Percentiles rank a stretch among this genome's conserved stretches.
Conservation (phyloP, 2,329 filamentous ascomycete species). For the Plectosphaerella cucumerina region DNA sequence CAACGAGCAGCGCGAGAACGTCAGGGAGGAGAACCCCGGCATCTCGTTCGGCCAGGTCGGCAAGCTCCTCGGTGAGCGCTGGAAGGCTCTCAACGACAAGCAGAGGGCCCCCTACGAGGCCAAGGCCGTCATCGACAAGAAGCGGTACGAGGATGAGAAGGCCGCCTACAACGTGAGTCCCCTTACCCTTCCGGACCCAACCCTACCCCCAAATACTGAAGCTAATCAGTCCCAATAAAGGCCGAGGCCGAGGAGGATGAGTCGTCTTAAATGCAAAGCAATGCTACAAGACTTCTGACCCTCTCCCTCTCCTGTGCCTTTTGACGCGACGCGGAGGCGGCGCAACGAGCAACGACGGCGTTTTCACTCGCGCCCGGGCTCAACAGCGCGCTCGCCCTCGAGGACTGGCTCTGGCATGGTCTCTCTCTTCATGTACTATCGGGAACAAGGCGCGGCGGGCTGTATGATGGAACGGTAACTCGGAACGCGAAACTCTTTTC, state of each 20-base stretch:
- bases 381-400: not conserved
- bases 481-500: not conserved
- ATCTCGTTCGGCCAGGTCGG: conserved; percentile 98
- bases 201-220: conserved; percentile 5
- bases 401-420: not conserved
- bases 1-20: conserved; percentile 98
- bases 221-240: conserved; percentile 33
- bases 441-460: conserved; percentile 26
- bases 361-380: not conserved
- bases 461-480: conserved; percentile 35
- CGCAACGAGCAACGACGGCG: not conserved
- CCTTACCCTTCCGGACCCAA: not conserved
- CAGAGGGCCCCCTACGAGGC: conserved; percentile 92
- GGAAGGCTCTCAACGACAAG: conserved; percentile 94
- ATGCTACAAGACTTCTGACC: not conserved
- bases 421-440: conserved; percentile 1
- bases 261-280: conserved; percentile 36
- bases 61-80: conserved; percentile 96
- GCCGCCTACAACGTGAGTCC: conserved; percentile 77
- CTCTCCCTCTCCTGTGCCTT: conserved; percentile 6
- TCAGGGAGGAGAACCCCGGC: conserved; percentile 96
- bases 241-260: conserved; percentile 55
- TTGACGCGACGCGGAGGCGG: not conserved
- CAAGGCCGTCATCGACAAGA: conserved; percentile 96
- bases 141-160: conserved; percentile 99